Evolutionary conservation across 768 basidiomycete species (phyloP).

Genomic region (Tricholoma bakamatsutake): DNA sequence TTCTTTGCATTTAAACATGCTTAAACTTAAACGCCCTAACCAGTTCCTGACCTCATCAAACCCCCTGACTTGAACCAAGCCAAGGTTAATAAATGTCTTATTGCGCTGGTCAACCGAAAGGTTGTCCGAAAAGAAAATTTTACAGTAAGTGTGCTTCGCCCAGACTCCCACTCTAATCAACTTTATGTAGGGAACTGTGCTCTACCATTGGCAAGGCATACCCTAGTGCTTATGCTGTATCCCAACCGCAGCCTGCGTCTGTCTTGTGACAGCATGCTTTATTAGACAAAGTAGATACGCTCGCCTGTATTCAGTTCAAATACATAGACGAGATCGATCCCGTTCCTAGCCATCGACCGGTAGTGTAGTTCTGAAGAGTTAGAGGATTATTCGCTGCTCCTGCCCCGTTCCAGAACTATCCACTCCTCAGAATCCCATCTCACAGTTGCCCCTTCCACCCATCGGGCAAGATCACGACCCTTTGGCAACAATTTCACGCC

Average conservation of each 20-base stretch:
- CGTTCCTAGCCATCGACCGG: too few relatives aligned
- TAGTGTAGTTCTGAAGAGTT: too few relatives aligned
- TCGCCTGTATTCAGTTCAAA: too few relatives aligned
- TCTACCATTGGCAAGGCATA: slow-evolving; percentile 68
- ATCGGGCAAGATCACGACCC: slow-evolving; percentile 1
- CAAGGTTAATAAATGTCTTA: slow-evolving; percentile 88
- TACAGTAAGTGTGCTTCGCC: slow-evolving; percentile 34
- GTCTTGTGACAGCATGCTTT: too few relatives aligned
- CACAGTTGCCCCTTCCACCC: slow-evolving; percentile 9
- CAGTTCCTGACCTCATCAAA: slow-evolving; percentile 73
- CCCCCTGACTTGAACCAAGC: slow-evolving; percentile 86
- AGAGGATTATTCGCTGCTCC: neutral
- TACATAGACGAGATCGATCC: too few relatives aligned
- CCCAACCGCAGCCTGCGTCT: neutral
- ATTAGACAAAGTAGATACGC: too few relatives aligned
- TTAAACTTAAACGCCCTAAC: neutral
- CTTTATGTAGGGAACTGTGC: slow-evolving; percentile 48
- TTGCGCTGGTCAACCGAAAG: slow-evolving; percentile 85
- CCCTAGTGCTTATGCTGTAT: slow-evolving; percentile 18
- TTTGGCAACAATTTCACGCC: slow-evolving; percentile 7
- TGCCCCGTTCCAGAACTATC: slow-evolving; percentile 10
- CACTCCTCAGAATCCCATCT: slow-evolving; percentile 9
- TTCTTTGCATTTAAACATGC: neutral
- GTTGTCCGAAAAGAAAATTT: slow-evolving; percentile 71
- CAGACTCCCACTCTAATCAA: neutral